Evolutionary conservation across 768 basidiomycete genomes (phyloP).

Genomic region (Leucosporidium scottii): DNA sequence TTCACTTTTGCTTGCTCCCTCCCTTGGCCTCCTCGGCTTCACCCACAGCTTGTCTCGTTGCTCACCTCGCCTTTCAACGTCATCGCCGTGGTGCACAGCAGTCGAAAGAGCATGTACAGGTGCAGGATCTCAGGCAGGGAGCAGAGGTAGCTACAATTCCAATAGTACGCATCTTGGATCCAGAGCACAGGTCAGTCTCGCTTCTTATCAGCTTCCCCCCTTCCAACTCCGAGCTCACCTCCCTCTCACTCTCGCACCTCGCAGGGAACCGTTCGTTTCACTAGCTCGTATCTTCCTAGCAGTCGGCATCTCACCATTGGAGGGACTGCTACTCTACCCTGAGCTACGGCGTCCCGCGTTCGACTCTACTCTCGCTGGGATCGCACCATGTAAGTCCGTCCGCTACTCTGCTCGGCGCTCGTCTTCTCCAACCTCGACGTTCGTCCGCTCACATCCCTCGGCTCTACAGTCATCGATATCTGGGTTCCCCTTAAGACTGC

Average conservation of each 20-base stretch:
- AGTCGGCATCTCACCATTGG: slow-evolving; percentile 9
- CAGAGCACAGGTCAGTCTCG: slow-evolving; percentile 10
- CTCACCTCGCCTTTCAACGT: neutral
- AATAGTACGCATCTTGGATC: slow-evolving; percentile 15
- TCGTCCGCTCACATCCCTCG: neutral
- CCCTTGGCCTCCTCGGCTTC: slow-evolving; percentile 2
- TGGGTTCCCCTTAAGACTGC: slow-evolving; percentile 19
- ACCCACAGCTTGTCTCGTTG: neutral
- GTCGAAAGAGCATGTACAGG: neutral
- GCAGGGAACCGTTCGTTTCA: slow-evolving; percentile 29
- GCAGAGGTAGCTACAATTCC: neutral
- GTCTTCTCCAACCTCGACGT: neutral
- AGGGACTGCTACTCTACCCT: slow-evolving; percentile 16
- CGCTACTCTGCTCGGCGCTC: neutral
- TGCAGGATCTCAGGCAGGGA: neutral
- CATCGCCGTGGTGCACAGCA: neutral
- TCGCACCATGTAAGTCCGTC: slow-evolving; percentile 15
- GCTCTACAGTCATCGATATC: slow-evolving; percentile 16
- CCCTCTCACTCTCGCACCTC: neutral
- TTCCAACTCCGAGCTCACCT: neutral
- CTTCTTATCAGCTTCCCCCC: no score
- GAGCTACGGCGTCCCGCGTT: neutral
- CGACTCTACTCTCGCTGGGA: slow-evolving; percentile 12
- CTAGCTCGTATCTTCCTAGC: slow-evolving; percentile 18
- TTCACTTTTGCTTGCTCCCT: slow-evolving; percentile 4